Conservation (phyloP, 257 asterid genomes). For the Knoxia roxburghii region DNA sequence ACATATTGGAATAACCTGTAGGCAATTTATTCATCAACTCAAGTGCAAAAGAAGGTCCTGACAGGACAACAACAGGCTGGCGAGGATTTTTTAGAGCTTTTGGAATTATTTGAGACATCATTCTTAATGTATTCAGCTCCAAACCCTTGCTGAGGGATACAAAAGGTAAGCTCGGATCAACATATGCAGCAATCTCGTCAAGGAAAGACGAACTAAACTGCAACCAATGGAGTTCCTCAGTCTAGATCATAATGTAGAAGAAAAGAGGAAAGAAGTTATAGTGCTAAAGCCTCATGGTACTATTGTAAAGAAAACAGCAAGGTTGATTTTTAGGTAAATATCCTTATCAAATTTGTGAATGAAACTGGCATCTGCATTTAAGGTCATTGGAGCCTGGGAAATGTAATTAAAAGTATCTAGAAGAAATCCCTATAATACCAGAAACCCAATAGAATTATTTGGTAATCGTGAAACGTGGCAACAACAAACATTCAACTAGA, state of each 20-base stretch:
- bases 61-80: slow-evolving; percentile 77
- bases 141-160: slow-evolving; percentile 94
- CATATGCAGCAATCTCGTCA: slow-evolving; percentile 63
- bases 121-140: slow-evolving; percentile 79
- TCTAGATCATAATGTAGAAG: not conserved
- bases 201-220: slow-evolving; percentile 91
- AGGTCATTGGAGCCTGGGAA: not conserved
- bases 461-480: not conserved
- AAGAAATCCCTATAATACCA: not conserved
- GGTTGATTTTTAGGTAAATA: not conserved
- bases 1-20: slow-evolving; percentile 52
- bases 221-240: slow-evolving; percentile 25
- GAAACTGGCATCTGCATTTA: not conserved
- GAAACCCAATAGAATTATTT: not conserved
- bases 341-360: not conserved
- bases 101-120: slow-evolving; percentile 92
- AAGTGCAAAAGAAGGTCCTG: slow-evolving; percentile 93
- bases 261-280: not conserved
- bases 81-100: slow-evolving; percentile 72
- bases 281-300: not conserved
- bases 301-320: not conserved
- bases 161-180: slow-evolving; percentile 85
- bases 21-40: slow-evolving; percentile 88
- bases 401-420: not conserved
- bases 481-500: not conserved